Evolutionary conservation across 202 grass and related monocot genomes (phyloP).

Genomic region (Elaeis oleifera): DNA sequence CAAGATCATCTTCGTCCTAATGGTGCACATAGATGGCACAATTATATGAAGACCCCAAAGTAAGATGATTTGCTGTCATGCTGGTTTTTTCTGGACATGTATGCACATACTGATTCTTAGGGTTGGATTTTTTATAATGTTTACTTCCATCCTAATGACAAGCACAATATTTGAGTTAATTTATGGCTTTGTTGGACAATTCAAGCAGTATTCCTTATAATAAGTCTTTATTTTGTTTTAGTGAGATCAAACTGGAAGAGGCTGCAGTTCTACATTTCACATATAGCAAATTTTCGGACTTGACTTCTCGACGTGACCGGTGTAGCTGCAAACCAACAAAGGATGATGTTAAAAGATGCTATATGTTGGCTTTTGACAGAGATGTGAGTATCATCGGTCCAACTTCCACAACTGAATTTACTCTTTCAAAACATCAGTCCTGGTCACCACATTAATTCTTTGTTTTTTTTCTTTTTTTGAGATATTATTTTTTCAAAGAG

Average conservation of each 20-base stretch:
- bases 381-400: conserved; percentile 37
- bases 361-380: conserved; percentile 98
- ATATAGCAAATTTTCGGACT: conserved; percentile 93
- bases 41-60: conserved; percentile 81
- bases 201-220: too few species aligned
- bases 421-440: too few species aligned
- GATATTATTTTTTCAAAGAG: too few species aligned
- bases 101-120: too few species aligned
- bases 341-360: conserved; percentile 95
- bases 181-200: too few species aligned
- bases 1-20: conserved; percentile 92
- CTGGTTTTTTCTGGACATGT: neutral
- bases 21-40: conserved; percentile 96
- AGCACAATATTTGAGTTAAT: too few species aligned
- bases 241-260: conserved; percentile 90
- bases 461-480: too few species aligned
- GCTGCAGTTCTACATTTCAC: conserved; percentile 96
- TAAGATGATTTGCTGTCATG: conserved; percentile 31
- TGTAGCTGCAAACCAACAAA: conserved; percentile 95
- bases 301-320: conserved; percentile 92
- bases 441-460: too few species aligned
- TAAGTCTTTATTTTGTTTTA: neutral
- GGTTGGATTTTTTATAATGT: too few species aligned
- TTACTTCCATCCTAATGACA: too few species aligned
- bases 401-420: too few species aligned